A percentile compares a stretch with the other conserved stretches of the same genome.
Conservation (phyloP, 179 eudicot species). For the Spergularia azorica region DNA sequence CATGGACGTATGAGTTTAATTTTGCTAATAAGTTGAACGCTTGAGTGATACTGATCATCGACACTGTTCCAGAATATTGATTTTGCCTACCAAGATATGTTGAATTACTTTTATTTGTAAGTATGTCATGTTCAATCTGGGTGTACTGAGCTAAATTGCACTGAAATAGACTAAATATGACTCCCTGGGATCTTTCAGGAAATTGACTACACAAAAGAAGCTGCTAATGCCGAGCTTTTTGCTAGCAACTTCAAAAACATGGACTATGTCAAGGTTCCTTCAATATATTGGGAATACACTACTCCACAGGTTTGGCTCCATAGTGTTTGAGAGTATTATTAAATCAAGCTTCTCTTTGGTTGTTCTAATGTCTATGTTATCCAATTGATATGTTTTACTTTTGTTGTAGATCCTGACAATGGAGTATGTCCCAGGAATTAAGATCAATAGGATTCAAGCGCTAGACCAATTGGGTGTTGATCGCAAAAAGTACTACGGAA, state of each 20-base stretch:
- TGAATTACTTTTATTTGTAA: background rate
- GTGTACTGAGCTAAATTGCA: background rate
- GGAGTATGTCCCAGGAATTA: slow-evolving; percentile 98
- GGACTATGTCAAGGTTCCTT: slow-evolving; percentile 97
- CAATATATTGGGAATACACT: slow-evolving; percentile 83
- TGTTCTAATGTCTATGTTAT: slow-evolving; percentile 29
- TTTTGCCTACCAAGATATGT: background rate
- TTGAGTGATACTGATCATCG: background rate
- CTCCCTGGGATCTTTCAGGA: slow-evolving; percentile 42
- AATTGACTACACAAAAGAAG: slow-evolving; percentile 97
- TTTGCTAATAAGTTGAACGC: background rate
- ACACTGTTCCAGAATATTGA: background rate
- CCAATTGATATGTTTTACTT: slow-evolving; percentile 21
- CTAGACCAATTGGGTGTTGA: slow-evolving; percentile 90
- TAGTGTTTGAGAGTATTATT: slow-evolving; percentile 8
- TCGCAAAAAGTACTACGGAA: slow-evolving; percentile 57
- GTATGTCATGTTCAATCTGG: background rate
- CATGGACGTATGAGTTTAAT: background rate
- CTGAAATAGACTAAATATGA: slow-evolving; percentile 2
- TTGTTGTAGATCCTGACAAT: slow-evolving; percentile 70
- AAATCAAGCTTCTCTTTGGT: slow-evolving; percentile 1
- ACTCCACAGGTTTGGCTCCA: slow-evolving; percentile 80
- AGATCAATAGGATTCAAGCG: slow-evolving; percentile 90
- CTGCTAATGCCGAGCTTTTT: slow-evolving; percentile 91
- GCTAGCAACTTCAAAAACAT: slow-evolving; percentile 74